These are phyloP conservation scores for Leptodermis oblonga DNA, from an alignment of 257 asterid species.

Conservation along the genomic window DNA sequence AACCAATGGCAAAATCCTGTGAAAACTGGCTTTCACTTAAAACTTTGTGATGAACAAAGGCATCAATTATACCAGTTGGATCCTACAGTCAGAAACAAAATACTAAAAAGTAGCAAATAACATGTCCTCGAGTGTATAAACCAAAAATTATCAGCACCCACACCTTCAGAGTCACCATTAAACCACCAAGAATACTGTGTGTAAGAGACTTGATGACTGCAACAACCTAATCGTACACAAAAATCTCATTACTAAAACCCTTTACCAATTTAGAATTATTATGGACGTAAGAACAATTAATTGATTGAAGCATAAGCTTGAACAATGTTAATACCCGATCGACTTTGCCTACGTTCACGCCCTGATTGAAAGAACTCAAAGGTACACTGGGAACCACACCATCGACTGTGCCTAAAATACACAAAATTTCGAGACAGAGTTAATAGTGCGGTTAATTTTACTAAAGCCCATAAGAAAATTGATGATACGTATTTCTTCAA, in stretches of 20 bases:
- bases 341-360: slow-evolving; percentile 40
- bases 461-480: not conserved
- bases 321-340: slow-evolving; percentile 41
- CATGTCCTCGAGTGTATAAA: not conserved
- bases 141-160: not conserved
- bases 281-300: not conserved
- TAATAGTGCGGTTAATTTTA: not conserved
- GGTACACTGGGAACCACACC: slow-evolving; percentile 51
- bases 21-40: slow-evolving; percentile 50
- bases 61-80: slow-evolving; percentile 82
- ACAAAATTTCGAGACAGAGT: not conserved
- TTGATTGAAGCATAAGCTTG: not conserved
- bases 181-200: slow-evolving; percentile 73
- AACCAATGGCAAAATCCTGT: slow-evolving; percentile 55
- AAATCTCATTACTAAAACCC: not conserved
- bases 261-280: not conserved
- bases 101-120: slow-evolving; percentile 23
- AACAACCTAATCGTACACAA: slow-evolving; percentile 56
- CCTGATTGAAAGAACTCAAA: slow-evolving; percentile 57
- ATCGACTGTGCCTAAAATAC: slow-evolving; percentile 40
- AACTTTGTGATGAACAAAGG: slow-evolving; percentile 77
- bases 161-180: slow-evolving; percentile 78
- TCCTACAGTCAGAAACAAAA: slow-evolving; percentile 44
- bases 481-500: not conserved
- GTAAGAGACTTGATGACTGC: slow-evolving; percentile 76